Percentiles rank a stretch among this genome's conserved stretches.
These are phyloP conservation scores for Allantophomopsis lycopodina DNA, from an alignment of 2,329 filamentous ascomycete genomes.

Conservation along the genomic window DNA sequence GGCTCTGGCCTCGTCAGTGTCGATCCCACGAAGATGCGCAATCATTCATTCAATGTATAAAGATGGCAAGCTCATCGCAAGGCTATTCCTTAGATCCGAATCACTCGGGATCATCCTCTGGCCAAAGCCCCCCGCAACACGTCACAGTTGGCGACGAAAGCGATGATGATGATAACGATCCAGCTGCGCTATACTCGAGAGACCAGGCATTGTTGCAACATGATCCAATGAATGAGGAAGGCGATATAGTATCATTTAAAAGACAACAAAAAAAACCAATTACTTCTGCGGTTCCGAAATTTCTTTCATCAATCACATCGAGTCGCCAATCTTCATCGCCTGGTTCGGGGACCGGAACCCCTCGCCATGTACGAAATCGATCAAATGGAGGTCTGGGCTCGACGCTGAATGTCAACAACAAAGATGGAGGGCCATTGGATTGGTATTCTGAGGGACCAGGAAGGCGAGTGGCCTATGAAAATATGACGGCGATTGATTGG, in stretches of 20 bases:
- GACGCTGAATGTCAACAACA: constrained; percentile 12
- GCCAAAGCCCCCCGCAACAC: constrained; percentile 9
- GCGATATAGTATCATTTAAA: constrained; percentile 54
- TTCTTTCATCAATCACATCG: constrained; percentile 14
- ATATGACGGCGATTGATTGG: constrained; percentile 97
- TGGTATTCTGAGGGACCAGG: constrained; percentile 89
- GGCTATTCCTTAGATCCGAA: constrained; percentile 9
- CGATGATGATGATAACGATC: constrained; percentile 27
- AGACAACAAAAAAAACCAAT: constrained; percentile 38
- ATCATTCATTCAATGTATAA: constrained; percentile 4
- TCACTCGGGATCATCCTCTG: constrained; percentile 10
- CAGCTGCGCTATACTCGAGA: constrained; percentile 13
- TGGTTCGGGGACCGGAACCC: constrained; percentile 11
- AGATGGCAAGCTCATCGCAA: constrained; percentile 17
- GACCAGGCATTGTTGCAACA: constrained; percentile 30
- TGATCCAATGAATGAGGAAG: constrained; percentile 38
- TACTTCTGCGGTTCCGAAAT: constrained; percentile 6
- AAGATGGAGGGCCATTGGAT: constrained; percentile 44
- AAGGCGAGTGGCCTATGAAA: constrained; percentile 83
- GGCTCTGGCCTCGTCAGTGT: too few species aligned
- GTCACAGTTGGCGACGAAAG: constrained; percentile 26
- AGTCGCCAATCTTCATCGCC: constrained; percentile 8
- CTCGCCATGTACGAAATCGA: constrained; percentile 4
- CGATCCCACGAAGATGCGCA: constrained; percentile 2
- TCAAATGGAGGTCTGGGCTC: constrained; percentile 6